Conservation (phyloP, 805 yeast genomes). For the Yamadazyma tumulicola region DNA sequence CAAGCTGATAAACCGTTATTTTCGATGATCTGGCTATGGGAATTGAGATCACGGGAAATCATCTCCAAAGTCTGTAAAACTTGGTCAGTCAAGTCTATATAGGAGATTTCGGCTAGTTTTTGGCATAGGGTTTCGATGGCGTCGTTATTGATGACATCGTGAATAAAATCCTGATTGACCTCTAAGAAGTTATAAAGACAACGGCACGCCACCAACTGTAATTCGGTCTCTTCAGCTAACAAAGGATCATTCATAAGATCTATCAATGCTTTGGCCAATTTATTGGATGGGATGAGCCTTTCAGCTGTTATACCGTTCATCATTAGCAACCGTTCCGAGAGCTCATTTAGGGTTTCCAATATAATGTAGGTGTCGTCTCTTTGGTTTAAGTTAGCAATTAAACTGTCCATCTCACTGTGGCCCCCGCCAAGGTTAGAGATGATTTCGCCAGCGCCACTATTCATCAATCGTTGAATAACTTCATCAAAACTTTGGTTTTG, state of each 20-base stretch:
- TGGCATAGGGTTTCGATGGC: slow-evolving; percentile 63
- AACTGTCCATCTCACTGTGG: slow-evolving; percentile 27
- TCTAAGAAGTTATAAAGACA: slow-evolving; percentile 80
- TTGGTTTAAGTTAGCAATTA: slow-evolving; percentile 37
- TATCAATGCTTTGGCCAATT: slow-evolving; percentile 53
- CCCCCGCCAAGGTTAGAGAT: slow-evolving; percentile 18
- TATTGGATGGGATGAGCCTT: slow-evolving; percentile 57
- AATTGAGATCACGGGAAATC: slow-evolving; percentile 54
- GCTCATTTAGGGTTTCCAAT: slow-evolving; percentile 60
- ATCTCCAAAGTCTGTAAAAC: slow-evolving; percentile 72
- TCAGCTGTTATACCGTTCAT: slow-evolving; percentile 63
- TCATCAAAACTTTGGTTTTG: slow-evolving; percentile 24
- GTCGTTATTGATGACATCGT: slow-evolving; percentile 59
- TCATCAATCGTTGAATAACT: slow-evolving; percentile 32
- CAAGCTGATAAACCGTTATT: slow-evolving; percentile 64
- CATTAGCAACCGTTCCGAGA: slow-evolving; percentile 65
- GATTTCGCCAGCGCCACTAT: slow-evolving; percentile 18
- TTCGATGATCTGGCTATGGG: slow-evolving; percentile 46
- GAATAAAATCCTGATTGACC: slow-evolving; percentile 61
- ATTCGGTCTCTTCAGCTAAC: slow-evolving; percentile 63
- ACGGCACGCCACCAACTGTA: slow-evolving; percentile 81
- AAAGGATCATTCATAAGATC: slow-evolving; percentile 54
- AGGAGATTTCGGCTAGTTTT: slow-evolving; percentile 70
- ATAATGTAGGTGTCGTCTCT: slow-evolving; percentile 59
- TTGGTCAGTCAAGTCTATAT: slow-evolving; percentile 90